Percentiles rank a stretch among this genome's conserved stretches.
phyloP scores from a whole-genome alignment of 2,329 filamentous ascomycete species.

The Calonectria honghensis region DNA sequence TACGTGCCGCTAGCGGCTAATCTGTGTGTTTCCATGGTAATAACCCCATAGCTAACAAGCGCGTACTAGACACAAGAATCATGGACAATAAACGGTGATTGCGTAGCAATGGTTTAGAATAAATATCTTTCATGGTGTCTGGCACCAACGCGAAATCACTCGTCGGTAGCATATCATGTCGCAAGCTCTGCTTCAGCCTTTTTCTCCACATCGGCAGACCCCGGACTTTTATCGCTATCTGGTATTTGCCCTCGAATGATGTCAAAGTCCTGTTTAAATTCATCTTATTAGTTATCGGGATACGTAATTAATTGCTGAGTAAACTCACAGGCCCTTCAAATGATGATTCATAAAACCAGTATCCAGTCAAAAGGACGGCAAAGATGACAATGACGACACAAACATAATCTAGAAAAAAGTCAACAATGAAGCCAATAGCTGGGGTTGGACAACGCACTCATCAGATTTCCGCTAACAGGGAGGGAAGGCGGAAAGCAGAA shows the following conservation, averaged over 20 bases:
- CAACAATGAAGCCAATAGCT: background rate
- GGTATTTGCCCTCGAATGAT: background rate
- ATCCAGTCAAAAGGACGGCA: constrained; percentile 35
- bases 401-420: constrained; percentile 52
- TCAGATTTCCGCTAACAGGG: constrained; percentile 43
- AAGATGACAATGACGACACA: constrained; percentile 62
- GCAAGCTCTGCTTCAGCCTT: background rate
- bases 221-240: background rate
- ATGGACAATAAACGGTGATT: background rate
- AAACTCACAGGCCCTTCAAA: constrained; percentile 48
- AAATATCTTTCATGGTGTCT: background rate
- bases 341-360: constrained; percentile 46
- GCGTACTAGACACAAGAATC: background rate
- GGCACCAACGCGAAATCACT: background rate
- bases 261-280: background rate
- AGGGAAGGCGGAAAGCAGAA: constrained; percentile 49
- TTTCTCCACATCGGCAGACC: background rate
- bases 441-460: constrained; percentile 29
- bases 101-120: background rate
- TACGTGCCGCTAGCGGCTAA: background rate
- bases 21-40: background rate
- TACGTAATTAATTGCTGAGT: background rate
- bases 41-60: background rate
- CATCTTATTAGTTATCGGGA: background rate
- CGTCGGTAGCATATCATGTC: background rate